phyloP scores from a whole-genome alignment of 2,329 filamentous ascomycete species.

The Daldinia sp. region DNA sequence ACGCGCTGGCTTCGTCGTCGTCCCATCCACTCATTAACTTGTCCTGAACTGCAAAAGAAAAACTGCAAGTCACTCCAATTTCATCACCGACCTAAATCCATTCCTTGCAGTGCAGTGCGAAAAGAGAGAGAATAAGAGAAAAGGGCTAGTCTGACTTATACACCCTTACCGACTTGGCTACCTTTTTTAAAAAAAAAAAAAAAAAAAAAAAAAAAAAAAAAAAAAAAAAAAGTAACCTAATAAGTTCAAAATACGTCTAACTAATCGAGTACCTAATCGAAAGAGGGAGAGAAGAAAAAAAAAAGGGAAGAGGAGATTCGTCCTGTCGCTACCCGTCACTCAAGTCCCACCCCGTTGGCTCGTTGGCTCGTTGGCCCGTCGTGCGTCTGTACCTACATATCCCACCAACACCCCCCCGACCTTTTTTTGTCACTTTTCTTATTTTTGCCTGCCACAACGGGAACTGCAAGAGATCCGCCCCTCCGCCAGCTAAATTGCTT shows the following conservation, averaged over 20 bases:
- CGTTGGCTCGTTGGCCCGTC: slow-evolving; percentile 21
- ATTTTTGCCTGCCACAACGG: slow-evolving; percentile 37
- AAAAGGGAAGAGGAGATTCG: background rate
- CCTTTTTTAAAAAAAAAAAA: background rate
- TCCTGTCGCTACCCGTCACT: slow-evolving; percentile 36
- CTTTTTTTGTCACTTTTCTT: slow-evolving; percentile 34
- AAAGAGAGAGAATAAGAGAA: background rate
- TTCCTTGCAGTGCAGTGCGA: slow-evolving; percentile 41
- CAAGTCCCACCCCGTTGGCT: slow-evolving; percentile 40
- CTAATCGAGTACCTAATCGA: slow-evolving; percentile 6
- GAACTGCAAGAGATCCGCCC: slow-evolving; percentile 36
- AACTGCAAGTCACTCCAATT: slow-evolving; percentile 31
- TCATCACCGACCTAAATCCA: slow-evolving; percentile 43
- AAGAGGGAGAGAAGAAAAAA: background rate
- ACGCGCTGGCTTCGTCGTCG: slow-evolving; percentile 50
- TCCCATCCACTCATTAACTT: slow-evolving; percentile 46
- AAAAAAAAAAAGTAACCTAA: background rate
- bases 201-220: too few species aligned
- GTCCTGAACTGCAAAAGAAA: slow-evolving; percentile 30
- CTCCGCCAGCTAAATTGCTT: slow-evolving; percentile 37
- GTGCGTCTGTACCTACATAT: slow-evolving; percentile 50
- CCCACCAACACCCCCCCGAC: slow-evolving; percentile 44
- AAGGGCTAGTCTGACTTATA: slow-evolving; percentile 3
- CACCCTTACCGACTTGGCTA: background rate
- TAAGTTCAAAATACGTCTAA: slow-evolving; percentile 6